These are phyloP conservation scores for Scutellaria barbata DNA, from an alignment of 257 asterid species.

Conservation along the genomic window DNA sequence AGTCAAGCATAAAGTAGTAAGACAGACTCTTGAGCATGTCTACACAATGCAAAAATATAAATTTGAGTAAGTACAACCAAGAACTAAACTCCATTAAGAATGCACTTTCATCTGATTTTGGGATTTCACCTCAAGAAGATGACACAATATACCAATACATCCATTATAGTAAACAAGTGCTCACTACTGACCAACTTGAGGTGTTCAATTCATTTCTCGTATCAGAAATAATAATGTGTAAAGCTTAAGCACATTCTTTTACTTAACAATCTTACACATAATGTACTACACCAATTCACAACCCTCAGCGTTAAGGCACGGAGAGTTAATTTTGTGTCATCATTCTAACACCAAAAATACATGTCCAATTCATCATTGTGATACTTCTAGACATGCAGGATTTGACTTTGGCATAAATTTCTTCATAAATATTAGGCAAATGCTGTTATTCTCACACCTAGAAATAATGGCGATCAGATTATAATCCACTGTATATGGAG, in stretches of 20 bases:
- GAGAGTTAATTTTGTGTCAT: neutral
- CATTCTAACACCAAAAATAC: neutral
- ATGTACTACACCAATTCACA: neutral
- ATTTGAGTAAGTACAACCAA: constrained; percentile 13
- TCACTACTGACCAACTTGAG: constrained; percentile 3
- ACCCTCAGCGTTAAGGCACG: neutral
- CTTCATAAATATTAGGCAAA: constrained; percentile 1
- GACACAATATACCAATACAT: neutral
- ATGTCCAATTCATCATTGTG: neutral
- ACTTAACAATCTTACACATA: neutral
- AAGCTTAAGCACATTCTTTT: neutral
- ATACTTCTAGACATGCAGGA: neutral
- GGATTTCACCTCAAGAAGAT: neutral
- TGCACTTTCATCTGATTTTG: neutral
- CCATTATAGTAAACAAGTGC: neutral
- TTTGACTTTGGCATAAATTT: neutral
- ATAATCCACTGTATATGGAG: neutral
- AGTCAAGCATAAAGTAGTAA: neutral
- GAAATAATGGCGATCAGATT: neutral
- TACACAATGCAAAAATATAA: neutral
- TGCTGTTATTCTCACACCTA: constrained; percentile 1
- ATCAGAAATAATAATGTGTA: neutral
- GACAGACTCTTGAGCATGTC: neutral
- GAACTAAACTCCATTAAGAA: constrained; percentile 1
- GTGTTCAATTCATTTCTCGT: neutral